These are phyloP conservation scores for Delitschia confertaspora DNA, from an alignment of 495 filamentous ascomycete genomes.

Conservation along the genomic window DNA sequence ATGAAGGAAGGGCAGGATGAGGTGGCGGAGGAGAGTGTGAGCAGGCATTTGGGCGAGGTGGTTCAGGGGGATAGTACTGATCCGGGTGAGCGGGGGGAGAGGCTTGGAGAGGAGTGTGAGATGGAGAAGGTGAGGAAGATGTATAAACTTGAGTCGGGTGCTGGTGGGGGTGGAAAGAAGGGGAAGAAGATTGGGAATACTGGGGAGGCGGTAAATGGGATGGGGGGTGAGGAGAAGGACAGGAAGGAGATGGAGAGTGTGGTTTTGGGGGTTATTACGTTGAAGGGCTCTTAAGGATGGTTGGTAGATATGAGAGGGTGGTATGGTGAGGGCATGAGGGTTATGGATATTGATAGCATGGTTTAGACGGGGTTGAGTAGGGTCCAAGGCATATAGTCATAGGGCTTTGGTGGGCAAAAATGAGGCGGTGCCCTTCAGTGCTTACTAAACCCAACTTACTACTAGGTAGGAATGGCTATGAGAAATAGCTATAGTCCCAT, in stretches of 20 bases:
- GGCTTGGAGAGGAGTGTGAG: conserved; percentile 51
- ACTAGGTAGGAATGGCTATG: no score
- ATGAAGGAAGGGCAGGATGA: no score
- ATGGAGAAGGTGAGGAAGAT: conserved; percentile 63
- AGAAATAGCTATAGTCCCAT: no score
- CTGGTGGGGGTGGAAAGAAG: conserved; percentile 64
- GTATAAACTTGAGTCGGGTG: conserved; percentile 65
- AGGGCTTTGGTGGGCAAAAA: no score
- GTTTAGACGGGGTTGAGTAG: no score
- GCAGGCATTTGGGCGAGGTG: conserved; percentile 50
- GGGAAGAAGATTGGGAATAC: conserved; percentile 66
- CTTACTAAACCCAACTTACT: no score
- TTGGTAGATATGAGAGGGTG: neutral
- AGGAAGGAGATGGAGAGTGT: conserved; percentile 32
- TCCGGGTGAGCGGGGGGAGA: conserved; percentile 55
- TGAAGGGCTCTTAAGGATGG: conserved; percentile 37
- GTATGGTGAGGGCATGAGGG: no score
- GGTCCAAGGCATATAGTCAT: no score
- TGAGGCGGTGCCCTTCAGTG: no score
- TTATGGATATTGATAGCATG: no score
- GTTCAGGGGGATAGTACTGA: conserved; percentile 54
- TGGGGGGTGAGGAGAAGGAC: conserved; percentile 14
- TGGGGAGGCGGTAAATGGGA: conserved; percentile 16
- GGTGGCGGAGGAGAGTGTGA: conserved; percentile 36
- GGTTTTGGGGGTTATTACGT: conserved; percentile 34